Conservation (phyloP, 78 protist species). For the Creolimax fragrantissima region DNA sequence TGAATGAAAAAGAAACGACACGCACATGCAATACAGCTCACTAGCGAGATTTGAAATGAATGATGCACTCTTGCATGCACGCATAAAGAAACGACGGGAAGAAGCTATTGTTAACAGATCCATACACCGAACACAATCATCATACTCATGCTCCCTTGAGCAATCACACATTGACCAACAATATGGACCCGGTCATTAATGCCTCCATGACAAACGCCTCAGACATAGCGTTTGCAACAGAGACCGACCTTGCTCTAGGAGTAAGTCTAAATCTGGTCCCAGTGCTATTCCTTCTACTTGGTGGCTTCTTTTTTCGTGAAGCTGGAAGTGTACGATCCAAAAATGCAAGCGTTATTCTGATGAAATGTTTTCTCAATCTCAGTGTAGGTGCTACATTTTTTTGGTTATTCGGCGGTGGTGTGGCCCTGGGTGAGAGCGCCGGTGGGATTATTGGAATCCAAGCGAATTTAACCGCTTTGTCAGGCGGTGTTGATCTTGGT, state of each 20-base stretch:
- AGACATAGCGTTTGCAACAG: too few relatives aligned
- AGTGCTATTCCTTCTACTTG: background rate
- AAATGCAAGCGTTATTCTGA: slow-evolving; percentile 4
- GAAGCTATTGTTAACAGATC: too few relatives aligned
- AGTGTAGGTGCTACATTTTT: background rate
- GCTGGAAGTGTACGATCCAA: slow-evolving; percentile 30
- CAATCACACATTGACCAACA: too few relatives aligned
- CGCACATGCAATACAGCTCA: too few relatives aligned
- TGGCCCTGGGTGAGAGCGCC: background rate
- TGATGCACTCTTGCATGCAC: too few relatives aligned
- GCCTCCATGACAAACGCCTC: too few relatives aligned
- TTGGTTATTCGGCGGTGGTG: background rate
- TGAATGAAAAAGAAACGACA: too few relatives aligned
- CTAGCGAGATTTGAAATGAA: too few relatives aligned
- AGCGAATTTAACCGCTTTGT: background rate
- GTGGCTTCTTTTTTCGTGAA: slow-evolving; percentile 15
- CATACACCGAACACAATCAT: too few relatives aligned
- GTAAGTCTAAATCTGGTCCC: background rate
- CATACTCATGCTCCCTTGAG: too few relatives aligned
- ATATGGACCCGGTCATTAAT: too few relatives aligned
- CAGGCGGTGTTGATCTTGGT: background rate
- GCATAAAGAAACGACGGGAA: too few relatives aligned
- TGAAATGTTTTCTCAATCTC: background rate
- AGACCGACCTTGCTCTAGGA: background rate
- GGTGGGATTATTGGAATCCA: background rate